Base-by-base conservation (phyloP, 2,329 filamentous ascomycete genomes). In the Alternaria longipes region DNA sequence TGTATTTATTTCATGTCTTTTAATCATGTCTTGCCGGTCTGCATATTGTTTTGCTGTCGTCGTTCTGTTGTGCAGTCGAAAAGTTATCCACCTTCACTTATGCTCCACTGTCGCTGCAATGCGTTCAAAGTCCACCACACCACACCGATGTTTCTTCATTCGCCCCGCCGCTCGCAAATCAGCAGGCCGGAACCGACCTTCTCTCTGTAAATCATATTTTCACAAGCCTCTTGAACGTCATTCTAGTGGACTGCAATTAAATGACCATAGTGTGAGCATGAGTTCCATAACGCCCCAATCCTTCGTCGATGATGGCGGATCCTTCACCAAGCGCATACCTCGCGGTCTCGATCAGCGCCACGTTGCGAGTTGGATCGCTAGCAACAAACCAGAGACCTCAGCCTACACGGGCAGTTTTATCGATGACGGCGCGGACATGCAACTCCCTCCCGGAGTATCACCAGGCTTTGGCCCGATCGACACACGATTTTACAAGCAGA, bases 351-450 rank as follows among this genome's bases (percentile, higher is more conserved):
- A 47, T 16, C 41, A 41, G 16, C 20, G 60, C 14, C 56, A 65
- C 20, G 56, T 68, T 18, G 20, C 63, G 11, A 40, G 53, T 14
- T 70, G 69, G 70, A 34, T 69, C 32, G 14, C 58, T 8, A 24
- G 9, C n/a, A 49, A 56, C 26, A 32, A 22, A n/a, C 57, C 65
- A 18, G 32, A 57, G 3, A 36, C 51, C 11, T 69, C 70, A 8
- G 36, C 52, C 3, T 73, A 72, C 49, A 70, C 68, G 4, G 65
- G 67, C 18, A 75, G 72, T 57, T 75, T 64, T 47, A 26, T 76
- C 32, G 75, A 77, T 56, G 74, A 76, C 46, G 67, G 70, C 22
- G 65, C 62, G n/a, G 71, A 76, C 52, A 62, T 73, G 32, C 52
- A 66, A 1, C 34, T 50, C 1, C 54, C 38, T 8, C n/a, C 14